phyloP scores from a whole-genome alignment of 2,329 filamentous ascomycete species.

The Ophiostoma angusticollis region DNA sequence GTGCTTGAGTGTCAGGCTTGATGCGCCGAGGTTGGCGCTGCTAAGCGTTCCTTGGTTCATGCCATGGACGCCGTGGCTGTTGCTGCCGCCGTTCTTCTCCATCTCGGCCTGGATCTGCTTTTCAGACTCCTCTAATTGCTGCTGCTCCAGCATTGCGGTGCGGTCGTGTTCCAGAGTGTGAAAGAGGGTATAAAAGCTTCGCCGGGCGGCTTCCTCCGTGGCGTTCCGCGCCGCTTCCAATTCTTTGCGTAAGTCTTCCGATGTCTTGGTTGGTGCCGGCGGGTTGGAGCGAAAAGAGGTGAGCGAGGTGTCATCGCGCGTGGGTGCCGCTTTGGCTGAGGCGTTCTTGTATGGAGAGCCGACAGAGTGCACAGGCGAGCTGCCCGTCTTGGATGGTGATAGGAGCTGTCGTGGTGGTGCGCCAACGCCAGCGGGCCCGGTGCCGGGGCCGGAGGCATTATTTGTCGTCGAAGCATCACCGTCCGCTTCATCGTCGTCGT shows the following conservation, averaged over 20 bases:
- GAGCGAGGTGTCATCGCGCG: conserved; percentile 30
- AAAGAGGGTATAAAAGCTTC: conserved; percentile 85
- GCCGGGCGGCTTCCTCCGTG: conserved; percentile 78
- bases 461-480: conserved; percentile 22
- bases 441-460: background rate
- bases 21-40: conserved; percentile 87
- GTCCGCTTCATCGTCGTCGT: conserved; percentile 48
- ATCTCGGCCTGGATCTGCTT: conserved; percentile 93
- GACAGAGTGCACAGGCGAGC: conserved; percentile 49
- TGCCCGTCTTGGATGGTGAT: conserved; percentile 58
- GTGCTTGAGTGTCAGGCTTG: conserved; percentile 91
- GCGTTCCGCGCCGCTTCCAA: conserved; percentile 84
- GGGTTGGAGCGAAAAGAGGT: background rate
- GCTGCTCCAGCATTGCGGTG: conserved; percentile 94
- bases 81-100: conserved; percentile 44
- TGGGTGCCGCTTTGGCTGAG: conserved; percentile 30
- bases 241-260: conserved; percentile 84
- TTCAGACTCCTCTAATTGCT: conserved; percentile 91
- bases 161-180: conserved; percentile 92
- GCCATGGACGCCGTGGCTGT: conserved; percentile 27
- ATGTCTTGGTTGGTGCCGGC: conserved; percentile 42
- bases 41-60: conserved; percentile 75
- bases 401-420: conserved; percentile 45
- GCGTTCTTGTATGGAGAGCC: conserved; percentile 45
- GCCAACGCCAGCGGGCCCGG: conserved; percentile 12